Conservation (phyloP, 2,329 filamentous ascomycete species). For the Elsinoe necatrix region DNA sequence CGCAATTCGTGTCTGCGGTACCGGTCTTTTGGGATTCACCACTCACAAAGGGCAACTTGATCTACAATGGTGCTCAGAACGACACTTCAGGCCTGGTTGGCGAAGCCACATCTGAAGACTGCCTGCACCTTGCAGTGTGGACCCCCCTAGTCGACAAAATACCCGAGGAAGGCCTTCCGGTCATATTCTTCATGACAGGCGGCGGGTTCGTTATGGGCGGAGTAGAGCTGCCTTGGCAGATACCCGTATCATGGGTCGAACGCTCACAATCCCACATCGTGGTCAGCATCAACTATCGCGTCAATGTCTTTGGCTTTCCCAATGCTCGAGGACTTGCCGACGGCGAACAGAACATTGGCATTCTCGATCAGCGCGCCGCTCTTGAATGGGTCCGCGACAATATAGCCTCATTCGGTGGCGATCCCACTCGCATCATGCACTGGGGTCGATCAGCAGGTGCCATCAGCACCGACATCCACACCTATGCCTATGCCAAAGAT, state of each 20-base stretch:
- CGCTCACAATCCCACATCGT: slow-evolving; percentile 25
- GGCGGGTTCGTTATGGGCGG: slow-evolving; percentile 40
- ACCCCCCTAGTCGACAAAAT: slow-evolving; percentile 25
- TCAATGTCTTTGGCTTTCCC: slow-evolving; percentile 38
- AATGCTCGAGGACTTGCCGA: slow-evolving; percentile 22
- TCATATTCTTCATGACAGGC: slow-evolving; percentile 42
- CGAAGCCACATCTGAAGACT: slow-evolving; percentile 31
- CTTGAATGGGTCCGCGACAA: slow-evolving; percentile 47
- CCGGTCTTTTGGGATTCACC: slow-evolving; percentile 26
- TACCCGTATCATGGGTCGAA: slow-evolving; percentile 37
- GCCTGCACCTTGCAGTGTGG: slow-evolving; percentile 41
- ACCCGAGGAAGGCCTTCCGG: slow-evolving; percentile 29
- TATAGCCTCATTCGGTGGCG: slow-evolving; percentile 25
- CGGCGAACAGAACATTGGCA: slow-evolving; percentile 38
- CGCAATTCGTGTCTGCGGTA: slow-evolving; percentile 24
- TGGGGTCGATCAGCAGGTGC: slow-evolving; percentile 26
- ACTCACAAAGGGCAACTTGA: slow-evolving; percentile 20
- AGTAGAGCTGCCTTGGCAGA: slow-evolving; percentile 39
- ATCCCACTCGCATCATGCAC: slow-evolving; percentile 21
- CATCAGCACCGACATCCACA: slow-evolving; percentile 32
- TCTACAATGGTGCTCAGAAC: slow-evolving; percentile 19
- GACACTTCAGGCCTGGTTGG: slow-evolving; percentile 26
- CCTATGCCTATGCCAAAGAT: slow-evolving; percentile 41
- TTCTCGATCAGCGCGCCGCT: slow-evolving; percentile 47
- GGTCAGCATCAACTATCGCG: slow-evolving; percentile 30